Percentiles rank a stretch among this genome's conserved stretches.
Conservation (phyloP, 1,139 yeast genomes). For the Sugiyamaella pinicola region DNA sequence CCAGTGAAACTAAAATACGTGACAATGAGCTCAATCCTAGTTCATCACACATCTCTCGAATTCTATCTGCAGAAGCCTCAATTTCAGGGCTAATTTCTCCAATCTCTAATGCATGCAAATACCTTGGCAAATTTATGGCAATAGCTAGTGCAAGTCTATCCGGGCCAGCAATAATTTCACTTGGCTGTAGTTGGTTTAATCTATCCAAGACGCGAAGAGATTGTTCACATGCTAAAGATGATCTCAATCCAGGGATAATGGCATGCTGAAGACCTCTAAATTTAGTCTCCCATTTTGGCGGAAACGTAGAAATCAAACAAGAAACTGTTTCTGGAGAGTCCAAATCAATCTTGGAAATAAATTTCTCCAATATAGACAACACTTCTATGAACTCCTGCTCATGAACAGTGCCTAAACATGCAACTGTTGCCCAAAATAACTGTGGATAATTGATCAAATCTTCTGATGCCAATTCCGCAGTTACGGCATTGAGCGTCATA, state of each 20-base stretch:
- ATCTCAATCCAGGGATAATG: conserved; percentile 78
- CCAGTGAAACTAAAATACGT: conserved; percentile 72
- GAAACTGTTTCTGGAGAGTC: conserved; percentile 85
- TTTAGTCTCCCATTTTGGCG: conserved; percentile 93
- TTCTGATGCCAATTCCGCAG: conserved; percentile 78
- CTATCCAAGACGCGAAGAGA: conserved; percentile 74
- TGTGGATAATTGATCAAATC: conserved; percentile 88
- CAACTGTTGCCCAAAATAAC: conserved; percentile 93
- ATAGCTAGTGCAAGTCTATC: conserved; percentile 70
- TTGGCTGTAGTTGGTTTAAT: conserved; percentile 65
- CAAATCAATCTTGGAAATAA: conserved; percentile 82
- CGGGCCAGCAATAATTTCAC: conserved; percentile 76
- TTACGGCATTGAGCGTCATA: conserved; percentile 91
- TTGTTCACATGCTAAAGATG: conserved; percentile 77
- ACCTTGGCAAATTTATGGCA: conserved; percentile 79
- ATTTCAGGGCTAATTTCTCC: conserved; percentile 48
- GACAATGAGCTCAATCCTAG: conserved; percentile 63
- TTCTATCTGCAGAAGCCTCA: conserved; percentile 34
- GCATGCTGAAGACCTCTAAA: conserved; percentile 86
- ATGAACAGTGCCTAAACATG: conserved; percentile 84
- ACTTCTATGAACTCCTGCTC: conserved; percentile 93
- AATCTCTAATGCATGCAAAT: conserved; percentile 72
- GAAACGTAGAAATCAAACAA: conserved; percentile 81
- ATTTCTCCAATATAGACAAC: conserved; percentile 75
- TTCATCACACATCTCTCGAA: conserved; percentile 63